Evolutionary conservation across 805 yeast species (phyloP).

Genomic region (Suhomyces prunicola): DNA sequence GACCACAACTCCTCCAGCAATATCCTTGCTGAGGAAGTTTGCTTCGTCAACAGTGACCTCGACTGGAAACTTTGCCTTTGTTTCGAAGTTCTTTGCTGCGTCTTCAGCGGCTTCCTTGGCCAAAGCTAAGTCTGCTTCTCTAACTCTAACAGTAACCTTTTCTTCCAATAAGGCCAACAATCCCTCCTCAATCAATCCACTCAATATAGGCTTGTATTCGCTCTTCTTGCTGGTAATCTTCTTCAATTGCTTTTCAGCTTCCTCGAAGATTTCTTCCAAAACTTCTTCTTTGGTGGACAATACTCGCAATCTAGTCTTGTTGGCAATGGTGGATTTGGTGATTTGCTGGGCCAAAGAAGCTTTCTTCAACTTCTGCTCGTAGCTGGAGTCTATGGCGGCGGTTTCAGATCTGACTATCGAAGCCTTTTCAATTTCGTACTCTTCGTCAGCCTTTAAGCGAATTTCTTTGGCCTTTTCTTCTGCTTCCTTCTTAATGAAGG

Average conservation of each 20-base stretch:
- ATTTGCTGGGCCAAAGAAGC: conserved; percentile 92
- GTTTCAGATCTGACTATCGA: conserved; percentile 90
- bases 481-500: conserved; percentile 98
- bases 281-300: conserved; percentile 79
- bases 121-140: conserved; percentile 58
- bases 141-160: conserved; percentile 59
- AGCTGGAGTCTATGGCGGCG: conserved; percentile 77
- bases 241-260: conserved; percentile 62
- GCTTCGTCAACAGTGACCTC: conserved; percentile 55
- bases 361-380: conserved; percentile 83
- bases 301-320: conserved; percentile 90
- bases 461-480: conserved; percentile 98
- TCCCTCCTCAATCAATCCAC: conserved; percentile 76
- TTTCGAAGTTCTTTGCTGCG: conserved; percentile 63
- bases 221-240: conserved; percentile 51
- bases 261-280: conserved; percentile 68
- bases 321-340: conserved; percentile 90
- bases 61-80: conserved; percentile 56
- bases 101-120: conserved; percentile 60
- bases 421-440: conserved; percentile 96
- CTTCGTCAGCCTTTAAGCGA: conserved; percentile 94
- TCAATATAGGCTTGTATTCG: conserved; percentile 66
- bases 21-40: conserved; percentile 55
- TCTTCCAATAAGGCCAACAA: conserved; percentile 72
- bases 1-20: conserved; percentile 84